Evolutionary conservation across 768 basidiomycete species (phyloP), one percentile per base, ranked within the genome.

Genomic region (Hydnomerulius pinastri): DNA sequence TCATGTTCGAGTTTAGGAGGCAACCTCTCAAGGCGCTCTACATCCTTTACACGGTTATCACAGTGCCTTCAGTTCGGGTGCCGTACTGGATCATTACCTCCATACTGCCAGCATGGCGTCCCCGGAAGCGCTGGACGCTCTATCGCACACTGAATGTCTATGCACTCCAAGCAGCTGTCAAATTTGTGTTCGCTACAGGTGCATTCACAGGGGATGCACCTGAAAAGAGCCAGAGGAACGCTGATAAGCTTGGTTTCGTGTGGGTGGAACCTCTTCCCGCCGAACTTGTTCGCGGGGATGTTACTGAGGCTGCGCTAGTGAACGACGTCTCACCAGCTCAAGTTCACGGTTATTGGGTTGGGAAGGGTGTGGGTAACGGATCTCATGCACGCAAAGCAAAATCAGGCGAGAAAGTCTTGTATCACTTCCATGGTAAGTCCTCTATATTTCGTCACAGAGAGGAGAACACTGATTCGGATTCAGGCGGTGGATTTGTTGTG

Each of bases 111-210:
- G 27, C 54, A n/a, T 55, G 56, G 45, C 53, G 60, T 6, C 54
- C 61, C 20, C 28, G 44, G n/a, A 13, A 10, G 12, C 70, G 75
- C 17, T 81, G 80, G 80, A 60, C 61, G 33, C 48, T 78, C 21
- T 66, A 57, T 28, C 71, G 76, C 10, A 60, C 67, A 4, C 25
- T 81, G 7, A 45, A 64, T 41, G 56, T 77, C 25, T 36, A 35
- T 18, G 27, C 7, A 13, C 1, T 32, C 4, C 29, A 46, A 18
- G 44, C 18, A 15, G 2, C 36, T 0, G 24, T 30, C 13, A 33
- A 21, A 6, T 20, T 21, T 2, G 6, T 45, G 7, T 35, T 33
- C 20, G 33, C 28, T 1, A 20, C 33, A 6, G 39, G 48, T 4
- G 12, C 15, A 4, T 17, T 37, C 21, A 13, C 30, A 15, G 12